Percentiles rank a stretch among this genome's conserved stretches.
phyloP scores from a whole-genome alignment of 2,329 filamentous ascomycete genomes.

The Ophiobolus disseminans region DNA sequence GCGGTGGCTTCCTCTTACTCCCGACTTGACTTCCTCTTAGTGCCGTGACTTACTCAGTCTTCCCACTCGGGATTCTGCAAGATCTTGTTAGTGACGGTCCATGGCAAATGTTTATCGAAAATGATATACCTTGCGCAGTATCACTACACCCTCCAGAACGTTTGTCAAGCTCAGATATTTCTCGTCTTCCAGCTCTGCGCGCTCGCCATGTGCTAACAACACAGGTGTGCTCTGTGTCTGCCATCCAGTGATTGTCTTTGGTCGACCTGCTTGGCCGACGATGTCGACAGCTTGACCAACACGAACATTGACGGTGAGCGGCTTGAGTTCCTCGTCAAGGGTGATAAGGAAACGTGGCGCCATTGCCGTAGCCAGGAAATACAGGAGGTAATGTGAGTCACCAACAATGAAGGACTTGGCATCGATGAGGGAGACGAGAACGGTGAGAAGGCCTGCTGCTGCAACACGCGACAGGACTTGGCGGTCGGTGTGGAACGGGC shows the following conservation, averaged over 20 bases:
- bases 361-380: constrained; percentile 97
- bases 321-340: constrained; percentile 91
- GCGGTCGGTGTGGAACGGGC: constrained; percentile 98
- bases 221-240: constrained; percentile 99
- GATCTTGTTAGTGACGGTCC: constrained; percentile 15
- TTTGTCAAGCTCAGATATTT: constrained; percentile 92
- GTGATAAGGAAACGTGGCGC: constrained; percentile 96
- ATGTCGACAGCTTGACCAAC: constrained; percentile 98
- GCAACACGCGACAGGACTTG: constrained; percentile 93
- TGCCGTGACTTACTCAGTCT: too few species aligned
- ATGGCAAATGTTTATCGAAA: too few species aligned
- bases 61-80: constrained; percentile 56
- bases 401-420: constrained; percentile 82
- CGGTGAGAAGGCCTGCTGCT: constrained; percentile 85
- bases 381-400: constrained; percentile 88
- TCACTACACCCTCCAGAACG: constrained; percentile 92
- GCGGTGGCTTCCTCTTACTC: constrained; percentile 7
- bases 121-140: constrained; percentile 85
- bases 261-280: constrained; percentile 93
- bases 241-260: constrained; percentile 99
- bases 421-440: constrained; percentile 92
- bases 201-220: constrained; percentile 89
- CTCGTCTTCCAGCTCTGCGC: constrained; percentile 96
- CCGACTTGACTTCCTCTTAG: background rate
- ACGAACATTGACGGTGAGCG: constrained; percentile 92